phyloP scores from a whole-genome alignment of 2,329 filamentous ascomycete species.

The Fusarium sp. region DNA sequence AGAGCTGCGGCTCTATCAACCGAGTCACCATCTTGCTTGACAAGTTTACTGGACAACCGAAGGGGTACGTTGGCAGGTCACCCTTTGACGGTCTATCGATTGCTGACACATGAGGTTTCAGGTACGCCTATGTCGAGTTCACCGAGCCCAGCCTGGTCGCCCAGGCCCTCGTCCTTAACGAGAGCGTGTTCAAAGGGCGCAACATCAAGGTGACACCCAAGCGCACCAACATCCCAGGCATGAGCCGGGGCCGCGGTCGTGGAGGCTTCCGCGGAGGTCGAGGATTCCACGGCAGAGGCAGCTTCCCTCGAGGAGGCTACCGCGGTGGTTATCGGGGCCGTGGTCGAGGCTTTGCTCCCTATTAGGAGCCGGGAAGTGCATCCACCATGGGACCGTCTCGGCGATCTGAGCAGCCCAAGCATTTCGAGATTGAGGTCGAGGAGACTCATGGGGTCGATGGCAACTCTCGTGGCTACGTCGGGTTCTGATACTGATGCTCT shows the following conservation, averaged over 20 bases:
- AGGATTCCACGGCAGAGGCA: conserved; percentile 66
- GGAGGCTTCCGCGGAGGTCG: conserved; percentile 55
- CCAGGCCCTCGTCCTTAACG: conserved; percentile 93
- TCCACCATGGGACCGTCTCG: conserved; percentile 30
- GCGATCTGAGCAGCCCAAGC: conserved; percentile 31
- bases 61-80: conserved; percentile 76
- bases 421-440: conserved; percentile 44
- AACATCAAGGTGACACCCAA: conserved; percentile 97
- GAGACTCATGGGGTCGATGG: conserved; percentile 34
- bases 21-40: conserved; percentile 96
- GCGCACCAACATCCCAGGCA: conserved; percentile 94
- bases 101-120: conserved; percentile 54
- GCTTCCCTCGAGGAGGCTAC: conserved; percentile 63
- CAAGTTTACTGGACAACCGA: conserved; percentile 99
- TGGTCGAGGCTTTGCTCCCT: conserved; percentile 73
- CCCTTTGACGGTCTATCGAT: background rate
- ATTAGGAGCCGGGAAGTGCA: conserved; percentile 61
- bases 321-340: conserved; percentile 76
- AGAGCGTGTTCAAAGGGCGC: conserved; percentile 93
- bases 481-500: conserved; percentile 14
- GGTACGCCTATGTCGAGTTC: conserved; percentile 99
- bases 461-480: conserved; percentile 19
- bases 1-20: conserved; percentile 97
- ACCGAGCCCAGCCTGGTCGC: conserved; percentile 92
- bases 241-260: conserved; percentile 72